Evolutionary conservation across 2,329 filamentous ascomycete genomes (phyloP).

Genomic region (Colletotrichum sp.): DNA sequence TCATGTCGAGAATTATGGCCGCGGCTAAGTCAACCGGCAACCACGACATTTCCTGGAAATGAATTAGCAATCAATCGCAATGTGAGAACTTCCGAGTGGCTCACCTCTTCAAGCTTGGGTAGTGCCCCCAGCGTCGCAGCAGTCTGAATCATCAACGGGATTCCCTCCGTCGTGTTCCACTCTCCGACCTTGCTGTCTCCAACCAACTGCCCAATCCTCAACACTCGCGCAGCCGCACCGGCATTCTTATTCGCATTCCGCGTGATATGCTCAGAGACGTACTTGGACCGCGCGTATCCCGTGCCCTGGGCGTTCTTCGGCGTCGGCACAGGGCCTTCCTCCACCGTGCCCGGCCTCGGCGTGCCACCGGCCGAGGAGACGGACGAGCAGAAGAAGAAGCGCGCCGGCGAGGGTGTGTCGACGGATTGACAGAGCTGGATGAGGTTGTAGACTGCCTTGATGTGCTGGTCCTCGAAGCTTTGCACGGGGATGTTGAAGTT

Average conservation of each 20-base stretch:
- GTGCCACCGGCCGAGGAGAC: neutral
- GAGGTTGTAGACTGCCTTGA: slow-evolving; percentile 17
- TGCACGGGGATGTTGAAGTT: slow-evolving; percentile 23
- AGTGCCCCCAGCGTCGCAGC: slow-evolving; percentile 48
- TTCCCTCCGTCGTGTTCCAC: slow-evolving; percentile 55
- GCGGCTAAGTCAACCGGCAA: slow-evolving; percentile 41
- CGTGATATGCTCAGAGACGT: slow-evolving; percentile 51
- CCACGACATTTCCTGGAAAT: slow-evolving; percentile 27
- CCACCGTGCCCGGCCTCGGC: neutral
- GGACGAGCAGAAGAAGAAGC: slow-evolving; percentile 7
- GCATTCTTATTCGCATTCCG: neutral
- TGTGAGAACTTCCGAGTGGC: too few species aligned
- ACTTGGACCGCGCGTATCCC: slow-evolving; percentile 55
- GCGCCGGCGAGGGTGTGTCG: neutral
- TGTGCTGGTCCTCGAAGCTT: slow-evolving; percentile 31
- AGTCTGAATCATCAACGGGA: slow-evolving; percentile 52
- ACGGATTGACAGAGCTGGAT: slow-evolving; percentile 41
- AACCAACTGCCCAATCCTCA: slow-evolving; percentile 50
- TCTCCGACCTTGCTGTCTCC: slow-evolving; percentile 40
- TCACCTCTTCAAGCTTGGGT: slow-evolving; percentile 42
- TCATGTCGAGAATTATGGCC: slow-evolving; percentile 31
- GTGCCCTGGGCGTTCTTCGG: slow-evolving; percentile 46
- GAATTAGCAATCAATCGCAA: neutral
- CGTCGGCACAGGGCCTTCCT: slow-evolving; percentile 25
- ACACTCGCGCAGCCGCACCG: slow-evolving; percentile 25